A percentile compares a stretch with the other conserved stretches of the same genome.
Conservation (phyloP, 2,329 filamentous ascomycete genomes). For the Fusarium sp. region DNA sequence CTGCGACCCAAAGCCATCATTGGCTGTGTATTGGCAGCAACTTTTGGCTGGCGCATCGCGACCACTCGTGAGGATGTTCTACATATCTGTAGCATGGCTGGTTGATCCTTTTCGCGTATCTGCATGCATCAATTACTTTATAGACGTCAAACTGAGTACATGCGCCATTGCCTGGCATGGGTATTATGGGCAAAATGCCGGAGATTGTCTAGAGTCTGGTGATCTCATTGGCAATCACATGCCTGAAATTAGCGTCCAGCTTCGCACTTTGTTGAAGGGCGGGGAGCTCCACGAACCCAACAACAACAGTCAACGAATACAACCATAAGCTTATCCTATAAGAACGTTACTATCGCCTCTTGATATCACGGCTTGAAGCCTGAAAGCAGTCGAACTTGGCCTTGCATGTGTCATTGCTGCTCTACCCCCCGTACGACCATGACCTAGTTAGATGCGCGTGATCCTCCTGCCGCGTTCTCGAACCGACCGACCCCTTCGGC, state of each 20-base stretch:
- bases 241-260: slow-evolving; percentile 36
- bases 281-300: slow-evolving; percentile 40
- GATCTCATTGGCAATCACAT: slow-evolving; percentile 49
- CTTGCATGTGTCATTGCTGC: slow-evolving; percentile 27
- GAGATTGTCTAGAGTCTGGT: slow-evolving; percentile 29
- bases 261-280: slow-evolving; percentile 36
- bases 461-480: slow-evolving; percentile 21
- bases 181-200: slow-evolving; percentile 14
- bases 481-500: slow-evolving; percentile 24
- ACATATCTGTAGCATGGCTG: neutral
- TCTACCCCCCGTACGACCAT: slow-evolving; percentile 32
- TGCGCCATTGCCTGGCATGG: slow-evolving; percentile 11
- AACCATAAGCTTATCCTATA: slow-evolving; percentile 10
- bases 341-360: neutral
- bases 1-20: neutral
- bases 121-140: neutral
- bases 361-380: neutral
- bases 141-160: neutral
- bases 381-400: slow-evolving; percentile 5
- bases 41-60: neutral
- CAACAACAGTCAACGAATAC: slow-evolving; percentile 34
- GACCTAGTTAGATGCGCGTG: slow-evolving; percentile 35
- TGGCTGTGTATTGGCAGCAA: neutral
- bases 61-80: neutral
- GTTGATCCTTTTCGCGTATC: neutral